Base-by-base conservation (phyloP, 2,329 filamentous ascomycete species). In the Xylariaceae sp. region DNA sequence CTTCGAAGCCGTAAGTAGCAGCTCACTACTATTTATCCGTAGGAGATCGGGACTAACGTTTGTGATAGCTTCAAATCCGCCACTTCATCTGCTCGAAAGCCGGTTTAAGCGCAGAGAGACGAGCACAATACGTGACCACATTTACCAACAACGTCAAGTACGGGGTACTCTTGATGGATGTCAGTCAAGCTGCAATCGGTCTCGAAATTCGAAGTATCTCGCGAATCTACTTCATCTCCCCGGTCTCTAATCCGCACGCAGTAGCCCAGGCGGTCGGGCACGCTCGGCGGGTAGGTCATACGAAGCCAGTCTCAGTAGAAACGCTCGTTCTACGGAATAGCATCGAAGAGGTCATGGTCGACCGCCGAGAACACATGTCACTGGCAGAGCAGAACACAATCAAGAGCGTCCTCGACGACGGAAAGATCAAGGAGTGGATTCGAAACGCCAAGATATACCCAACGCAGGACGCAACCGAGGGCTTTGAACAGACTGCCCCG, bases 231-330 rank as follows among this genome's bases (percentile, higher is more conserved):
- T 96, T 97, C 59, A 80, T 95, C 53, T 92, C 87, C 60, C 91
- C 92, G 0, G 89, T 95, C 9, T 86, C 94, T 68, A 88, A 91
- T 50, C 90, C 90, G 0, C 83, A 88, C 60, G 80, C 95, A 0
- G 89, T 95, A 68, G 90, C 88, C 1, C 92, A 97, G 70, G 92
- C 92, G 0, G 89, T 96, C 59, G 95, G 95, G 57, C 85, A 92
- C 66, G 90, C 88, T 0, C 87, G 95, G 61, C 81, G 92, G 9
- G 95, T 96, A 63, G 91, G 90, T 8, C 91, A 96, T 69, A 84
- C 76, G 51, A 85, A 81, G 56, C 81, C 84, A 0, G 91, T 96
- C 0, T 83, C 83, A 6, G 91, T 96, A 0, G 90, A 96, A 72
- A 96, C 91, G 0, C 73, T 96, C 1, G 86, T 96, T 0, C 73